phyloP scores from a whole-genome alignment of 2,329 filamentous ascomycete genomes.

The Elsinoe batatas region DNA sequence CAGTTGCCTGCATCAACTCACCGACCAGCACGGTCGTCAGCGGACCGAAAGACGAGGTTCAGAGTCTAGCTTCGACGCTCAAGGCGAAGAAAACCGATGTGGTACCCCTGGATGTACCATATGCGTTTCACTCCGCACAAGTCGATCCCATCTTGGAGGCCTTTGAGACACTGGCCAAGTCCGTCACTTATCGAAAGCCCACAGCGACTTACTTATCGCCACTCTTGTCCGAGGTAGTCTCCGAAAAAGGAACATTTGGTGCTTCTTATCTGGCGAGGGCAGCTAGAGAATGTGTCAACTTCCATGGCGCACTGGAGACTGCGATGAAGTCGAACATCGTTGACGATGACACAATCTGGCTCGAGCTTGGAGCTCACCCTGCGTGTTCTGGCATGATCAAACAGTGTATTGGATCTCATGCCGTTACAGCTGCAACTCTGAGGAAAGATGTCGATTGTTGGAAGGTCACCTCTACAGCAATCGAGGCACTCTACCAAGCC shows the following conservation, averaged over 20 bases:
- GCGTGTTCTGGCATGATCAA: constrained; percentile 38
- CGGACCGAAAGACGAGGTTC: constrained; percentile 16
- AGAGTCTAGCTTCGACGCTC: neutral
- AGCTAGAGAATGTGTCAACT: constrained; percentile 34
- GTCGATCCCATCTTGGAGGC: constrained; percentile 22
- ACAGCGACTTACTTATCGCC: constrained; percentile 24
- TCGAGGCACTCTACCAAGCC: constrained; percentile 47
- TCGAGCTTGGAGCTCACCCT: constrained; percentile 41
- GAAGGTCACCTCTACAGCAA: constrained; percentile 28
- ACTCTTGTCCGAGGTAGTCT: constrained; percentile 20
- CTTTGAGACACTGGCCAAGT: constrained; percentile 16
- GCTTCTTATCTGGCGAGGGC: constrained; percentile 19
- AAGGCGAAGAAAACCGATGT: neutral
- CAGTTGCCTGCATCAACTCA: constrained; percentile 22
- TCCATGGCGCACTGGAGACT: constrained; percentile 19
- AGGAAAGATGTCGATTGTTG: constrained; percentile 27
- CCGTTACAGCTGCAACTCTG: neutral
- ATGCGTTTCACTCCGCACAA: constrained; percentile 27
- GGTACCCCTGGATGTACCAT: constrained; percentile 18
- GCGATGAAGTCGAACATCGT: constrained; percentile 21
- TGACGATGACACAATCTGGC: constrained; percentile 29
- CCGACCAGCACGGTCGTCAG: constrained; percentile 20
- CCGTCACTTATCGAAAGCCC: constrained; percentile 20
- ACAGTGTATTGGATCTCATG: constrained; percentile 12
- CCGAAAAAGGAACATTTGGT: constrained; percentile 15